Conservation (phyloP, 257 asterid species). For the Marsdenia floribunda region DNA sequence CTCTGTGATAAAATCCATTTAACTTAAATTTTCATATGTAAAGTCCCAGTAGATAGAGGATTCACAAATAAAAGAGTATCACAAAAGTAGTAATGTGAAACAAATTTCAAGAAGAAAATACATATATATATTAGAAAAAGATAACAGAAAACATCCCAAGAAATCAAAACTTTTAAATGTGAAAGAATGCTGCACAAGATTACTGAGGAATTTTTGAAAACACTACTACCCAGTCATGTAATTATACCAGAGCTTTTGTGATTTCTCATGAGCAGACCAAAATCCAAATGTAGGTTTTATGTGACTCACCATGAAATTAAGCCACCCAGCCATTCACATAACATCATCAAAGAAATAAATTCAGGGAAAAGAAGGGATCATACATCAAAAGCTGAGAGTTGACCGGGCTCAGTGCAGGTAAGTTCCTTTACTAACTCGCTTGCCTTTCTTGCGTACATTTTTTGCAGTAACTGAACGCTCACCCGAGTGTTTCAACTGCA, state of each 20-base stretch:
- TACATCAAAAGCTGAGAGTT: constrained; percentile 68
- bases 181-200: neutral
- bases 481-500: constrained; percentile 22
- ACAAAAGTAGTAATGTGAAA: neutral
- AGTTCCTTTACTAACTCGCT: constrained; percentile 70
- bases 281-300: neutral
- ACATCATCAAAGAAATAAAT: neutral
- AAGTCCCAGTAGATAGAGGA: neutral
- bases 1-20: constrained; percentile 37
- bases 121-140: neutral
- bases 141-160: neutral
- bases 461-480: constrained; percentile 7
- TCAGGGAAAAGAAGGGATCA: constrained; percentile 10
- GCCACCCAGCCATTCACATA: neutral
- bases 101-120: neutral
- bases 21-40: neutral
- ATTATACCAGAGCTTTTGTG: neutral
- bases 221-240: neutral
- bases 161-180: neutral
- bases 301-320: neutral
- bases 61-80: neutral
- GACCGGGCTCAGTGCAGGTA: constrained; percentile 64
- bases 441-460: constrained; percentile 73
- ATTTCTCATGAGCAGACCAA: neutral
- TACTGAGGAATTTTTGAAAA: neutral